Evolutionary conservation across 257 asterid species (phyloP), one percentile per base, ranked within the genome.

Genomic region (Forsythia suspensa): DNA sequence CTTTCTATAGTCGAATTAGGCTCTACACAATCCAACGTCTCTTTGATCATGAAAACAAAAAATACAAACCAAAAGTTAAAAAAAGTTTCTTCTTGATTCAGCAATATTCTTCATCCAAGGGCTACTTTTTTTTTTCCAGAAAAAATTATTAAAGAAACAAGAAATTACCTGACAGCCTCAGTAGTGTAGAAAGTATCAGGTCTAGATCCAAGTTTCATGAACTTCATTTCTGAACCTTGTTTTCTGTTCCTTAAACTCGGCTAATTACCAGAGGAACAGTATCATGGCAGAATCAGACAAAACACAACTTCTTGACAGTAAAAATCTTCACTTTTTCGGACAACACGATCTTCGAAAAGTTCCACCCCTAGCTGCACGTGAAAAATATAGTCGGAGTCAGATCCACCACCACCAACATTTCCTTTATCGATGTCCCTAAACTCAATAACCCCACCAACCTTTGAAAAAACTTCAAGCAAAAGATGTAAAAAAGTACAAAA

Each of bases 131-230:
- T 18, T 0, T 7, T n/a, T 20, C 12, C 8, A 41, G 52, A 42
- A 34, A 21, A 39, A 51, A 9, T 2, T 20, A 21, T 51, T 16
- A 74, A 21, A 29, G 34, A 37, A 24, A 6, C 39, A 63, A 21
- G 39, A 63, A 21, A 20, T 72, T 78, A 82, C 90, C 88, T 87
- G n/a, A 87, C 89, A 61, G 94, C 90, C 76, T 92, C 95, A 66
- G 94, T 80, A 37, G 95, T 86, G 86, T 82, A 91, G 84, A 92
- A 94, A 75, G 93, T 91, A 80, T 94, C 97, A 8, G 95, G 96
- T 70, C 94, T 83, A 75, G 97, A 87, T 72, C 98, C 98, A 61
- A 94, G 91, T 80, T 94, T 94, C 98, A 92, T 94, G 38, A 94
- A 94, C 96, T 94, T 94, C 98, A 94, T 94, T 44, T 85, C 76